These are phyloP conservation scores for Leishmania turanica DNA, from an alignment of 208 protist genomes.

Conservation along the genomic window DNA sequence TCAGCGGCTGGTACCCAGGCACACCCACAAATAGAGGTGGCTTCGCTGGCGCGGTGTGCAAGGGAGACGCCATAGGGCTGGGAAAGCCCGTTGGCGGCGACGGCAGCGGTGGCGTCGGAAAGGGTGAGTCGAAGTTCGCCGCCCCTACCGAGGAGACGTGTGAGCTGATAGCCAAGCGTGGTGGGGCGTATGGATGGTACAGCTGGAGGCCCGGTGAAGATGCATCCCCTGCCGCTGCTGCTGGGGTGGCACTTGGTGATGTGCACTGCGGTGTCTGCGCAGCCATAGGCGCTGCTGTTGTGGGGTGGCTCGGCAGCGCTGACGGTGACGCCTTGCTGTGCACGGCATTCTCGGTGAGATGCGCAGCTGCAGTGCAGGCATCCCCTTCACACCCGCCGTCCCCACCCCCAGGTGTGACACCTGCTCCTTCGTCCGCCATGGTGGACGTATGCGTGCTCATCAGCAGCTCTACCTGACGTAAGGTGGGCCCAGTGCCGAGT, in stretches of 20 bases:
- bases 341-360: neutral
- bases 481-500: neutral
- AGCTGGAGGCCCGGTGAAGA: neutral
- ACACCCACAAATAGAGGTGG: conserved; percentile 26
- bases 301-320: neutral
- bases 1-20: conserved; percentile 12
- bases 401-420: neutral
- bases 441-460: neutral
- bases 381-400: neutral
- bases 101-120: neutral
- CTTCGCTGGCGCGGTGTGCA: neutral
- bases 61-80: neutral
- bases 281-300: neutral
- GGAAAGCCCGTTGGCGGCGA: neutral
- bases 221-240: neutral
- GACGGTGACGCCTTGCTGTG: neutral
- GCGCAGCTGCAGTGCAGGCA: neutral
- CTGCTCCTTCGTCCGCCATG: neutral
- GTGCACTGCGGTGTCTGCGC: neutral
- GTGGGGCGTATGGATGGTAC: conserved; percentile 2
- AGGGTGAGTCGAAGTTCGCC: neutral
- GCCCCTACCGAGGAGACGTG: neutral
- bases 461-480: neutral
- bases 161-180: neutral
- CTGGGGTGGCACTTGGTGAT: neutral